Evolutionary conservation across 2,329 filamentous ascomycete genomes (phyloP).

Genomic region (Hypoxylon sp.): DNA sequence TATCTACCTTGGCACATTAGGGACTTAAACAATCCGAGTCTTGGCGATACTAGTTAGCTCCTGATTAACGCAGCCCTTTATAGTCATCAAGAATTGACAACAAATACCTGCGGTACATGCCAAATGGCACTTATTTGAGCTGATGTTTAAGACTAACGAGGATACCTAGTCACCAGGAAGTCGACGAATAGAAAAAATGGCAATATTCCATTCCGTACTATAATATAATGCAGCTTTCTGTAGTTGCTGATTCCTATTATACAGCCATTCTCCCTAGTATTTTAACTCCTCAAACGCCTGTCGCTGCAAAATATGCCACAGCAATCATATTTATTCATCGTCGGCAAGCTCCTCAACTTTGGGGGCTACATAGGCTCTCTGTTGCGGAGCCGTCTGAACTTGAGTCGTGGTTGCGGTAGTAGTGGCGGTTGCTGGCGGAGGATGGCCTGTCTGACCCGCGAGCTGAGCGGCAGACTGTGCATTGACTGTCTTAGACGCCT

Average conservation of each 20-base stretch:
- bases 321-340: constrained; percentile 59
- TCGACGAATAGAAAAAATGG: constrained; percentile 2
- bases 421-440: constrained; percentile 67
- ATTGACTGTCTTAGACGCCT: constrained; percentile 62
- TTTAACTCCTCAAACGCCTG: constrained; percentile 50
- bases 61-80: no score
- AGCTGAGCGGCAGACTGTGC: constrained; percentile 59
- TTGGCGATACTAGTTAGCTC: no score
- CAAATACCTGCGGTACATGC: background rate
- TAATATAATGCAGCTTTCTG: constrained; percentile 22
- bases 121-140: background rate
- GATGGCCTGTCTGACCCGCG: constrained; percentile 68
- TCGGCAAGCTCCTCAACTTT: constrained; percentile 68
- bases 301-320: constrained; percentile 45
- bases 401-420: constrained; percentile 72
- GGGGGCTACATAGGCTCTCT: constrained; percentile 64
- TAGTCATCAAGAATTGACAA: background rate
- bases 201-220: constrained; percentile 28
- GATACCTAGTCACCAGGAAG: background rate
- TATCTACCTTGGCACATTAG: background rate
- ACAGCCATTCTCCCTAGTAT: constrained; percentile 38
- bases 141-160: background rate
- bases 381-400: constrained; percentile 61
- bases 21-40: background rate
- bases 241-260: constrained; percentile 31